Conservation (phyloP, 257 asterid genomes). For the Perilla frutescens region DNA sequence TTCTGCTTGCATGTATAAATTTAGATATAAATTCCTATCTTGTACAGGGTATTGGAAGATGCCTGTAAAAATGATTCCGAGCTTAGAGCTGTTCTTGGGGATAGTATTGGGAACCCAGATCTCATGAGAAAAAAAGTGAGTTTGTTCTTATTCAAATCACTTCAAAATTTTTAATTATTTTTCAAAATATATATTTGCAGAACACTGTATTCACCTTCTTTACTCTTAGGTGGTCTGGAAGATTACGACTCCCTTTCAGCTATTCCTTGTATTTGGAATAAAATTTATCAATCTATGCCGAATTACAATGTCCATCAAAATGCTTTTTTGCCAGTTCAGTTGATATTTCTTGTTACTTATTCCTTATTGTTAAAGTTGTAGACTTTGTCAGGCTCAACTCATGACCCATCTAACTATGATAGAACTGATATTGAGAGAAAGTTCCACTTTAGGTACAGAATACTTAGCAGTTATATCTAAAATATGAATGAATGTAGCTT, state of each 20-base stretch:
- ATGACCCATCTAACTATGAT: background rate
- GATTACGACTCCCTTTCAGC: background rate
- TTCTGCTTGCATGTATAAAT: background rate
- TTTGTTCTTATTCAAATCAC: constrained; percentile 18
- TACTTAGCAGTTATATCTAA: background rate
- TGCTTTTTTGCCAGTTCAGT: background rate
- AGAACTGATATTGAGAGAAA: background rate
- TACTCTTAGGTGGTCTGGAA: background rate
- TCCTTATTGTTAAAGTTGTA: background rate
- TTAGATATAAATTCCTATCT: background rate
- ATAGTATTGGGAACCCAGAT: constrained; percentile 92
- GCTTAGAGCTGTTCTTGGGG: constrained; percentile 93
- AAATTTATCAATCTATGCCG: background rate
- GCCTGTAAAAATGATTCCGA: constrained; percentile 85
- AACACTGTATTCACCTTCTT: background rate
- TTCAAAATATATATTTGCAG: background rate
- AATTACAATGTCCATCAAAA: background rate
- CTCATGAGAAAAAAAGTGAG: constrained; percentile 85
- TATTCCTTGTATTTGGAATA: background rate
- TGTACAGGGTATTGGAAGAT: constrained; percentile 83
- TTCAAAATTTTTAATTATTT: constrained; percentile 2
- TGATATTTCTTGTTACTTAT: background rate
- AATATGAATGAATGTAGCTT: background rate
- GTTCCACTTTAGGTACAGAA: background rate
- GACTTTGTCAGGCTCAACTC: too few species aligned